Conservation (phyloP, 176 grass and related monocot species). For the Canna indica region DNA sequence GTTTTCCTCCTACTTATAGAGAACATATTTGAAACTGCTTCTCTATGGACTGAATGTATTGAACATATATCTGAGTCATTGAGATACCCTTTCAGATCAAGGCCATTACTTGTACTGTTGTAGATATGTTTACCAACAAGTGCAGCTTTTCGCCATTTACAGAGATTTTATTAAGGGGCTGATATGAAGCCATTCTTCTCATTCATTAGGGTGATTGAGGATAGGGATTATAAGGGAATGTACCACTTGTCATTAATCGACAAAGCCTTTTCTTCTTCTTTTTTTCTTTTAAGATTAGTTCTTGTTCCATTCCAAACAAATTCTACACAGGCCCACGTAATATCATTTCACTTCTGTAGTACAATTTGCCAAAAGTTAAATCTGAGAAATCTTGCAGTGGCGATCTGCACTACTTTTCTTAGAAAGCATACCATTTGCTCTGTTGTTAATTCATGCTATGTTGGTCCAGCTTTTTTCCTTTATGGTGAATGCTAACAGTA, state of each 20-base stretch:
- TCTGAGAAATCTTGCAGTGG: neutral
- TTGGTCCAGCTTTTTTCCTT: neutral
- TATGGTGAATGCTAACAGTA: neutral
- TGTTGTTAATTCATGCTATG: too few relatives aligned
- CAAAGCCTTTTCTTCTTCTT: neutral
- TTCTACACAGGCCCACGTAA: neutral
- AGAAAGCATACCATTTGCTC: neutral
- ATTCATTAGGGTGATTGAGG: neutral
- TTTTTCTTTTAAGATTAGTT: neutral
- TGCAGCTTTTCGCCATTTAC: neutral
- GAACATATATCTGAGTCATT: neutral
- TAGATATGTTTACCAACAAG: neutral
- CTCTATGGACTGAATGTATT: neutral
- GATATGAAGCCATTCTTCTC: too few relatives aligned
- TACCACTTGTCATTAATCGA: neutral
- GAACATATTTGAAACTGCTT: neutral
- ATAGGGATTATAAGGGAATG: neutral
- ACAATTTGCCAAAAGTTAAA: neutral
- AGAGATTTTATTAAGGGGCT: neutral
- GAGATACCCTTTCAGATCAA: neutral
- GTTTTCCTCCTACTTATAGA: neutral
- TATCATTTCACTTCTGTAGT: neutral
- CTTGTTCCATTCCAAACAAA: neutral
- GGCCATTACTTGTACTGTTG: neutral
- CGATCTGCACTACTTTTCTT: neutral